Evolutionary conservation across 2,329 filamentous ascomycete genomes (phyloP).

Genomic region (Aspergillus glaucus): DNA sequence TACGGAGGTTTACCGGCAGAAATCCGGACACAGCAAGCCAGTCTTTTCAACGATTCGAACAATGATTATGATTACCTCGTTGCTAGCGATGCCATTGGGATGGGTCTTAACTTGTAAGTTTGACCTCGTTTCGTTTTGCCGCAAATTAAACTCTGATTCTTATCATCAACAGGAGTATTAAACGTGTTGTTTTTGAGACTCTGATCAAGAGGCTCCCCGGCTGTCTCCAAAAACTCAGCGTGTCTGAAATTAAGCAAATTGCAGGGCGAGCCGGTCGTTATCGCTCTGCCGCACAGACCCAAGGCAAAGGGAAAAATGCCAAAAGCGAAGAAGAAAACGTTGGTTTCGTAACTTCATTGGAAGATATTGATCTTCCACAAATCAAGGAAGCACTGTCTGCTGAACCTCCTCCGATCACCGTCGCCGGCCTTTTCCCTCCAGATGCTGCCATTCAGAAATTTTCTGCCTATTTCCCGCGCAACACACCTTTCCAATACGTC

Average conservation of each 20-base stretch:
- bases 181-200: constrained; percentile 80
- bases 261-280: constrained; percentile 86
- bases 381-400: constrained; percentile 58
- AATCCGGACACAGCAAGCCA: constrained; percentile 83
- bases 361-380: constrained; percentile 58
- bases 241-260: constrained; percentile 89
- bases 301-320: constrained; percentile 10
- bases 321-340: constrained; percentile 35
- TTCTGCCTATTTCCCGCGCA: constrained; percentile 70
- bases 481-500: constrained; percentile 77
- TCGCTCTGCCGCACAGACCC: constrained; percentile 59
- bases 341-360: constrained; percentile 74
- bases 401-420: constrained; percentile 59
- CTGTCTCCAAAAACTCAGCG: constrained; percentile 52
- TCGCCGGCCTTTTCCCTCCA: constrained; percentile 71
- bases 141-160: constrained; percentile 6
- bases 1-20: constrained; percentile 91
- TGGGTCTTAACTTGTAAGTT: constrained; percentile 86
- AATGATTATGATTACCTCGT: constrained; percentile 95
- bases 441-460: constrained; percentile 66
- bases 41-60: constrained; percentile 86
- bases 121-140: neutral
- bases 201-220: constrained; percentile 64
- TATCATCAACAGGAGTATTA: constrained; percentile 55
- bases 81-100: constrained; percentile 92